Evolutionary conservation across 2,329 filamentous ascomycete species (phyloP), one percentile per base, ranked within the genome.

Genomic region (Tolypocladium album): DNA sequence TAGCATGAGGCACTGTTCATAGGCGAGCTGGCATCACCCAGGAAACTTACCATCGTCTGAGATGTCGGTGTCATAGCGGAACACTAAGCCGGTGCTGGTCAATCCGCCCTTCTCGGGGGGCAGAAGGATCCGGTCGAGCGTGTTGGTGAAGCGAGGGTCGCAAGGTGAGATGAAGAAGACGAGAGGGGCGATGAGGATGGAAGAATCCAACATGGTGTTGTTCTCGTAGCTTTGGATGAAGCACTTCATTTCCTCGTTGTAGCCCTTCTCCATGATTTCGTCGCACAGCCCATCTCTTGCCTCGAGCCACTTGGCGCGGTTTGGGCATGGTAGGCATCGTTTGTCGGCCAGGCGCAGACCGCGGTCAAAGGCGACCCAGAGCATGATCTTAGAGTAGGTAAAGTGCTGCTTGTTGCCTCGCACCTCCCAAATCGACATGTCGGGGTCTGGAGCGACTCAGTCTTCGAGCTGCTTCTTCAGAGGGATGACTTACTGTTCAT

Each of bases 371-470:
- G 88, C 88, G 4, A 92, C 89, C 89, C 88, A 92, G 27, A 92
- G 79, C 86, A 92, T 89, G 64, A 92, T 81, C 69, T 92, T 90
- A n/a, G 86, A 89, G 72, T 92, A 92, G 17, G 87, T 84, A 65
- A 91, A 92, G 67, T 90, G 84, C 71, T 91, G 88, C 69, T 88
- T 88, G 67, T 85, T 76, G 64, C 88, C 88, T 50, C 88, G 83
- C 7, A 90, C 88, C 70, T 92, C 89, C 89, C 88, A 92, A 66
- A 92, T 92, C 3, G 87, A 90, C 88, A 91, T 91, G 68, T 92
- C 88, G 15, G 85, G 84, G 52, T 86, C 79, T 81, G 55, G n/a
- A 40, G 22, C 15, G 60, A 65, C 59, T 31, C 20, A 53, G 31
- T n/a, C 31, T 36, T 9, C 31, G 50, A 36, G 17, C 50, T 13